Evolutionary conservation across 306 rosid genomes (phyloP).

Genomic region (Potentilla sterilis): DNA sequence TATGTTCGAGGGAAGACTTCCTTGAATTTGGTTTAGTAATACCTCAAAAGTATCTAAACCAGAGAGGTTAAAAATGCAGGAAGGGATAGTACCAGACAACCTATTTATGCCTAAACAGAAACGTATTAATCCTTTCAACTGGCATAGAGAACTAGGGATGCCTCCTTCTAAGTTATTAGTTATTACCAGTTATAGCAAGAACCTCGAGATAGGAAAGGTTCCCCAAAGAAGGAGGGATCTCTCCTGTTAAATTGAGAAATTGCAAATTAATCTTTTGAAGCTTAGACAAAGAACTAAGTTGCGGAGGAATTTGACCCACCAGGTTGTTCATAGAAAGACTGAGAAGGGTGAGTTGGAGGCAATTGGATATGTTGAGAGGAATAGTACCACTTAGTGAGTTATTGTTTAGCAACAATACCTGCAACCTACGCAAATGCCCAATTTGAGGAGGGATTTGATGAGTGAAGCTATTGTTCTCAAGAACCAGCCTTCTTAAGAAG

Average conservation of each 20-base stretch:
- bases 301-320: slow-evolving; percentile 6
- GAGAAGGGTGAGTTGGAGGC: neutral
- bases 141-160: slow-evolving; percentile 10
- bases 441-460: slow-evolving; percentile 38
- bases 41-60: neutral
- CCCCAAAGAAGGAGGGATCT: slow-evolving; percentile 17
- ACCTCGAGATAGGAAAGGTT: neutral
- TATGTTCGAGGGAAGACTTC: neutral
- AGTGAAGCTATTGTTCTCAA: slow-evolving; percentile 25
- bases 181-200: accelerated
- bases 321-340: neutral
- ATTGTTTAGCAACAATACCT: neutral
- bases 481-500: slow-evolving; percentile 17
- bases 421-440: slow-evolving; percentile 26
- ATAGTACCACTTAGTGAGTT: neutral
- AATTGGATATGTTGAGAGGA: neutral
- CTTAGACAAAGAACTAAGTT: slow-evolving; percentile 9
- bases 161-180: slow-evolving; percentile 15
- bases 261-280: accelerated
- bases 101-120: neutral
- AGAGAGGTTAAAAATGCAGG: slow-evolving; percentile 26
- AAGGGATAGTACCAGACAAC: slow-evolving; percentile 14
- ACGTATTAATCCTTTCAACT: neutral
- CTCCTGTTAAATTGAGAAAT: slow-evolving; percentile 1
- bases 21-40: neutral